Evolutionary conservation across 495 filamentous ascomycete genomes (phyloP), one percentile per base, ranked within the genome.

Genomic region (Aspergillus cavernicola): DNA sequence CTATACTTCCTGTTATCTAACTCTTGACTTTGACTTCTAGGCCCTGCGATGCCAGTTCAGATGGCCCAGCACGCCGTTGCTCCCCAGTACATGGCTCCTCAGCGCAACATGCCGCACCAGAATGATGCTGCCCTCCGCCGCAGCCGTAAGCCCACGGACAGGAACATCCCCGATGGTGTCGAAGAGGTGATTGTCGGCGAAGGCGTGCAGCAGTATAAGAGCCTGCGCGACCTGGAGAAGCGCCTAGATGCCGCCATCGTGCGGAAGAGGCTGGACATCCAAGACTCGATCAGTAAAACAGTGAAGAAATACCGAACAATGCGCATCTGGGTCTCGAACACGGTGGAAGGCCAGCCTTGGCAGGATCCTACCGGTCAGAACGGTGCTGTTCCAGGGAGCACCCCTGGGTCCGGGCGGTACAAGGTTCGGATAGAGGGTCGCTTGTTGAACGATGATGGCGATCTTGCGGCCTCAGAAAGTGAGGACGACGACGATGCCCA

Each of bases 281-380:
- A 88, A 48, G 92, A 96, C 61, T 85, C 86, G 13, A 81, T 92
- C 31, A 88, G 82, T 67, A 82, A 88, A 48, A 86, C 86, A 48
- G 75, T 85, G 42, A 92, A 93, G 81, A 83, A 88, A 43, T 85
- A 86, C 68, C 86, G 86, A 63, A 96, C 88, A 18, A 72, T 99
- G 66, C 86, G 90, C 56, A 84, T 99, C 50, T 97, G 91, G 90
- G 86, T 99, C 56, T 90, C 87, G 63, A 99, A 99, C 66, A 96
- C 92, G 1, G 88, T 86, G 19, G 92, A 97, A 69, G 87, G 88
- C 60, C 95, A 97, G 69, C 86, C 88, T 15, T 97, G 95, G 95
- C 95, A 97, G 73, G 78, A 74, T 13, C 81, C 74, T 53, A 72
- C 66, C 24, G 63, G 61, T 19, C 64, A 59, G 32, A 62, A 61